A percentile compares a stretch with the other conserved stretches of the same genome.
Evolutionary conservation across 768 basidiomycete species (phyloP).

Genomic region (Lactifluus subvellereus): DNA sequence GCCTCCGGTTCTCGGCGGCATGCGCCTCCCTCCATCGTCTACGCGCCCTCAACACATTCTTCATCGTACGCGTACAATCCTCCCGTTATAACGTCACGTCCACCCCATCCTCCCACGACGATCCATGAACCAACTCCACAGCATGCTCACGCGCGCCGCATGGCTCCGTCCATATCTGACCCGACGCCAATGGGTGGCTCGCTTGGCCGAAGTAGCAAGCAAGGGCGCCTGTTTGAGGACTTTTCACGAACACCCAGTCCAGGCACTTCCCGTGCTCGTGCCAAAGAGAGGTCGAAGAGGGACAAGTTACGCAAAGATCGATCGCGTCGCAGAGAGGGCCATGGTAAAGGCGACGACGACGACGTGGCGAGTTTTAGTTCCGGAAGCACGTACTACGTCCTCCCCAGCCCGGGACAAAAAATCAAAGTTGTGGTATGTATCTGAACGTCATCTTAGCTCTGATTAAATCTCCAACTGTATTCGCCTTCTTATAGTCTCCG

Average conservation of each 20-base stretch:
- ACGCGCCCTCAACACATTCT: constrained; percentile 19
- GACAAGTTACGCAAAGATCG: constrained; percentile 8
- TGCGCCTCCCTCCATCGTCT: constrained; percentile 18
- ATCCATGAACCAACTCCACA: not conserved
- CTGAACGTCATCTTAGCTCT: not conserved
- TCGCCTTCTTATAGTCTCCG: constrained; percentile 6
- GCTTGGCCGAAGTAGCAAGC: constrained; percentile 7
- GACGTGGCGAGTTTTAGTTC: constrained; percentile 47
- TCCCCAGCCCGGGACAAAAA: constrained; percentile 67
- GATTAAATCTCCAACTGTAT: not conserved
- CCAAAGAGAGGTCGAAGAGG: constrained; percentile 5
- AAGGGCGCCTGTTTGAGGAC: constrained; percentile 19
- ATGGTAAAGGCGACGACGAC: constrained; percentile 24
- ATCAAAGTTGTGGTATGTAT: constrained; percentile 67
- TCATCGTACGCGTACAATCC: constrained; percentile 22
- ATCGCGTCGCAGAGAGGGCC: not conserved
- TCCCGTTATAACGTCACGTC: constrained; percentile 15
- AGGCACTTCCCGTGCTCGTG: not conserved
- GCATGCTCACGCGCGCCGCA: constrained; percentile 6
- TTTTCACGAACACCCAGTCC: constrained; percentile 23
- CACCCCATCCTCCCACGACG: not conserved
- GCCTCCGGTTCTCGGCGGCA: constrained; percentile 9
- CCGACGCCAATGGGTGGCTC: constrained; percentile 20
- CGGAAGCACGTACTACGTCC: constrained; percentile 69
- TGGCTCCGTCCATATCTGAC: constrained; percentile 23